Evolutionary conservation across 768 basidiomycete genomes (phyloP), one percentile per base, ranked within the genome.

Genomic region (Tephrocybe sp.): DNA sequence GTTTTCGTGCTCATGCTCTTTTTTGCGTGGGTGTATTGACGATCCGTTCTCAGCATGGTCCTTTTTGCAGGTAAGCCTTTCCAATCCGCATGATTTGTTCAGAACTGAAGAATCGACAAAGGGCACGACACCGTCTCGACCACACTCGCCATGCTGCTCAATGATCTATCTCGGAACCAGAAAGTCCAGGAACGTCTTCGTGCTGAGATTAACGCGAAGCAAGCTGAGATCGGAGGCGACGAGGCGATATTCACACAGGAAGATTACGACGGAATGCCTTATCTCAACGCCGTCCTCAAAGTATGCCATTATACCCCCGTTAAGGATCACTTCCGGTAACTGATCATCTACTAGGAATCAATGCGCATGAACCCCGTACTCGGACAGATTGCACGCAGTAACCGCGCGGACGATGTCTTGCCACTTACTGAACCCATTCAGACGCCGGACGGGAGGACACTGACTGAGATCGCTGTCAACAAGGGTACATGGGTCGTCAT

Each of bases 61-160:
- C 43, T 44, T 21, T 44, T 44, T 24, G 43, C 43, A 31, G 43
- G 41, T 43, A 43, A 11, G 3, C 37, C 6, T 38, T 12, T 12
- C 15, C 26, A 11, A 28, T 28, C 12, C 15, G 2, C 38, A 13
- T 39, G 3, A 19, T 25, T 12, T 22, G 8, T 15, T 16, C 16
- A 27, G 18, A 28, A 2, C 30, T 11, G 25, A 43, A 5, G 25
- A 15, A 5, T 8, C 15, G 11, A 15, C 28, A n/a, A 15, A 47
- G 46, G 47, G 21, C 47, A 48, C 22, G 47, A 48, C 39, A 48
- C 47, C 13, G 47, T 48, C 18, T 48, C 47, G 6, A 48, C 47
- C 9, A 31, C 38, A 4, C 38, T 48, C 13, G 47, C 47, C 4
- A 48, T 41, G 47, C 19, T 48, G 1, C 38, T 48, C 30, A 48